These are phyloP conservation scores for Aureobasidium namibiae DNA, from an alignment of 2,329 filamentous ascomycete genomes.

Conservation along the genomic window DNA sequence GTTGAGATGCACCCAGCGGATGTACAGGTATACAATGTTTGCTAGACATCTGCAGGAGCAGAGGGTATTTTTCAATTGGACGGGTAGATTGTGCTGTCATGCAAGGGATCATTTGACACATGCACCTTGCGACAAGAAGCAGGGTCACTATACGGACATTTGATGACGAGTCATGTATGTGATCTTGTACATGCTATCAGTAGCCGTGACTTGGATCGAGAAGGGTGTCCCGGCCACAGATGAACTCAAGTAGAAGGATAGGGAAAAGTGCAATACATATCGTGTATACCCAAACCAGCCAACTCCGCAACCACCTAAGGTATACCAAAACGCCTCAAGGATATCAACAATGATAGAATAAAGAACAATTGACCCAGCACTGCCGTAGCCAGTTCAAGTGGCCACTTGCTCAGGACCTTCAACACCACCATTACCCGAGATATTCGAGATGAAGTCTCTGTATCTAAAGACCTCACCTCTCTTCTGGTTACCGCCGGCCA, in stretches of 20 bases:
- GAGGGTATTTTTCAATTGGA: neutral
- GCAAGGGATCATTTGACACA: neutral
- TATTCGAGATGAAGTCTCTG: conserved; percentile 69
- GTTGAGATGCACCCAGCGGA: neutral
- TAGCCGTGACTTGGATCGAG: too few relatives aligned
- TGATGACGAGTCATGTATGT: neutral
- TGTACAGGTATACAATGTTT: neutral
- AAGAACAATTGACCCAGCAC: neutral
- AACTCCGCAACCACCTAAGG: neutral
- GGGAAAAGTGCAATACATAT: neutral
- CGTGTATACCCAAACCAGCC: neutral
- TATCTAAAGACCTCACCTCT: conserved; percentile 89
- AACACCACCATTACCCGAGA: conserved; percentile 31
- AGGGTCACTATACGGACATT: neutral
- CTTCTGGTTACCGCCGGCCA: conserved; percentile 31
- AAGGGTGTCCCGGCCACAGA: too few relatives aligned
- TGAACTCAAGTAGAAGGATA: too few relatives aligned
- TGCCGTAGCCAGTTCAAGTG: neutral
- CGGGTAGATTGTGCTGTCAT: neutral
- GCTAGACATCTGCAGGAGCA: neutral
- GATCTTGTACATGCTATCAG: neutral
- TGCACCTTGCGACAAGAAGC: neutral
- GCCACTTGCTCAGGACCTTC: conserved; percentile 7
- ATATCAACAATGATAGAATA: neutral
- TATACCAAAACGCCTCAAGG: neutral